Evolutionary conservation across 768 basidiomycete genomes (phyloP).

Genomic region (Lentinus tigrinus): DNA sequence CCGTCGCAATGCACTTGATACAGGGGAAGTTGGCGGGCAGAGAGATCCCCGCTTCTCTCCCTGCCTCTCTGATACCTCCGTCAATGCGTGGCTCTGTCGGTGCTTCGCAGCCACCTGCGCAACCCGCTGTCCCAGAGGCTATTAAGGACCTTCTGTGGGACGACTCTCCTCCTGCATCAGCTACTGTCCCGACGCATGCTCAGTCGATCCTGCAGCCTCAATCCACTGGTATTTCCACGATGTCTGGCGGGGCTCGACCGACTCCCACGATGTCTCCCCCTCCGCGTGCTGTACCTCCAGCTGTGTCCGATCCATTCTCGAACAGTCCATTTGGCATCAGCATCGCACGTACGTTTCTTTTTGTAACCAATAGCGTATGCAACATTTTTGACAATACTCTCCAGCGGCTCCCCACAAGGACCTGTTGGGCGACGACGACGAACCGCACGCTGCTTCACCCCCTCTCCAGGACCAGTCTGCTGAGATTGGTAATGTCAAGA

Average conservation of each 20-base stretch:
- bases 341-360: constrained; percentile 20
- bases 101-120: constrained; percentile 38
- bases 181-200: constrained; percentile 42
- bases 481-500: constrained; percentile 85
- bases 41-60: constrained; percentile 71
- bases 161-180: constrained; percentile 33
- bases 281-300: constrained; percentile 6
- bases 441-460: constrained; percentile 43
- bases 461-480: constrained; percentile 72
- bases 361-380: not conserved
- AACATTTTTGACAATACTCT: not conserved
- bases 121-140: constrained; percentile 35
- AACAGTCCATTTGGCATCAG: constrained; percentile 52
- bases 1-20: constrained; percentile 93
- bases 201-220: constrained; percentile 32
- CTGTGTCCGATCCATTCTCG: constrained; percentile 19
- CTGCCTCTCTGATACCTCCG: constrained; percentile 77
- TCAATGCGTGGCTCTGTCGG: constrained; percentile 56
- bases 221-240: constrained; percentile 22
- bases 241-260: constrained; percentile 3
- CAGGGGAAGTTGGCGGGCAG: constrained; percentile 80
- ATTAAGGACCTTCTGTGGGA: constrained; percentile 49
- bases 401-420: constrained; percentile 37
- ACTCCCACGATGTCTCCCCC: constrained; percentile 16
- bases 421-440: constrained; percentile 77